Evolutionary conservation across 139 green algal species (phyloP).

Genomic region (Asterochloris erici): DNA sequence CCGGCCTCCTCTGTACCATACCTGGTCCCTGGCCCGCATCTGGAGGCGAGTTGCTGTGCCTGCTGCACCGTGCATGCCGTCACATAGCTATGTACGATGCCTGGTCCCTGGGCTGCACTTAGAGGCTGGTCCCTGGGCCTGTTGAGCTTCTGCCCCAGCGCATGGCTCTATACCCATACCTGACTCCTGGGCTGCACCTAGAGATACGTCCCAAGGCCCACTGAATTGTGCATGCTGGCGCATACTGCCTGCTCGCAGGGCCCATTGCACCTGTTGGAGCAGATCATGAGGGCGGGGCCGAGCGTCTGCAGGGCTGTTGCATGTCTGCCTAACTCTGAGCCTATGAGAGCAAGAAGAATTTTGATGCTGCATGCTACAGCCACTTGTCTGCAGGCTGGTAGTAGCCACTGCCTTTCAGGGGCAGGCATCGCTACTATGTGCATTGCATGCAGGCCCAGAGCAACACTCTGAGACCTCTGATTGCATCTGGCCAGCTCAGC

Average conservation of each 20-base stretch:
- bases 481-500: constrained; percentile 7
- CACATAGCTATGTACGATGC: background rate
- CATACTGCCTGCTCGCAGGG: background rate
- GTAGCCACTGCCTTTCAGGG: too few relatives aligned
- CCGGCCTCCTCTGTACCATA: constrained; percentile 55
- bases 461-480: background rate
- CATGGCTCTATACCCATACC: background rate
- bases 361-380: too few relatives aligned
- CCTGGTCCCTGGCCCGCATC: constrained; percentile 60
- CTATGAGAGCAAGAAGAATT: too few relatives aligned
- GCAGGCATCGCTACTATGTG: too few relatives aligned
- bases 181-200: background rate
- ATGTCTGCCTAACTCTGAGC: background rate
- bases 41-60: constrained; percentile 35
- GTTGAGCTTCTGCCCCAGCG: background rate
- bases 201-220: background rate
- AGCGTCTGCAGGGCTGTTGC: background rate
- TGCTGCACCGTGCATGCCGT: background rate
- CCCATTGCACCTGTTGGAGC: background rate
- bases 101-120: background rate
- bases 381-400: too few relatives aligned
- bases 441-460: too few relatives aligned
- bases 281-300: background rate
- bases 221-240: background rate
- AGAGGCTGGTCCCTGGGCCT: background rate